These are phyloP conservation scores for Gossypium sturtianum DNA, from an alignment of 345 rosid species.

Conservation along the genomic window DNA sequence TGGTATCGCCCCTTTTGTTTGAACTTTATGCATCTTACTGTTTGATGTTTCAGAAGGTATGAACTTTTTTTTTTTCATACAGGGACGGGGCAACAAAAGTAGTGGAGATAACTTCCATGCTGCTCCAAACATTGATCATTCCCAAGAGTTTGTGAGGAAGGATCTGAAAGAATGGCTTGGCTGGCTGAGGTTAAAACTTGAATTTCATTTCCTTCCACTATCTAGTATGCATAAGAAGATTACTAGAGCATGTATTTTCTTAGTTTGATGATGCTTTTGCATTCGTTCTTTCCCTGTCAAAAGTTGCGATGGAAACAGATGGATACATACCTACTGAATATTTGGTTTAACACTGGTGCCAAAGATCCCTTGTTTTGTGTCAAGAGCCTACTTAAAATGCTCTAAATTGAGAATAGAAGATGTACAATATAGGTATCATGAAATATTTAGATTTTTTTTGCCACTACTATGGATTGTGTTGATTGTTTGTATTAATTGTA, in stretches of 20 bases:
- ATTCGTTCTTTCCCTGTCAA: neutral
- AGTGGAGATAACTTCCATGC: constrained; percentile 99
- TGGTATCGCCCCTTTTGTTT: neutral
- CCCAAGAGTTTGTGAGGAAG: constrained; percentile 90
- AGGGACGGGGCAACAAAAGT: constrained; percentile 98
- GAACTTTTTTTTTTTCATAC: constrained; percentile 21
- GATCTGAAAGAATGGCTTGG: constrained; percentile 90
- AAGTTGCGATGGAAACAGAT: neutral
- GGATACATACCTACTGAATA: neutral
- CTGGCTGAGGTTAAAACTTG: constrained; percentile 71
- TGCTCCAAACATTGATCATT: constrained; percentile 98
- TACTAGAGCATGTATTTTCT: neutral
- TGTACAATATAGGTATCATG: neutral
- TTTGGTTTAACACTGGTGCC: neutral
- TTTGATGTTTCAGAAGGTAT: neutral
- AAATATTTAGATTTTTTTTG: neutral
- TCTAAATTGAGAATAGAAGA: neutral
- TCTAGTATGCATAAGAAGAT: neutral
- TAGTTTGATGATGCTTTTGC: neutral
- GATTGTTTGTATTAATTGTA: neutral
- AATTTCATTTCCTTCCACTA: constrained; percentile 13
- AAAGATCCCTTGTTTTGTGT: neutral
- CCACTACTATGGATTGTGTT: neutral
- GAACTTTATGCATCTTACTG: neutral
- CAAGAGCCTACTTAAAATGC: neutral